phyloP scores from a whole-genome alignment of 139 green algal genomes.

The Bryopsis sp. region DNA sequence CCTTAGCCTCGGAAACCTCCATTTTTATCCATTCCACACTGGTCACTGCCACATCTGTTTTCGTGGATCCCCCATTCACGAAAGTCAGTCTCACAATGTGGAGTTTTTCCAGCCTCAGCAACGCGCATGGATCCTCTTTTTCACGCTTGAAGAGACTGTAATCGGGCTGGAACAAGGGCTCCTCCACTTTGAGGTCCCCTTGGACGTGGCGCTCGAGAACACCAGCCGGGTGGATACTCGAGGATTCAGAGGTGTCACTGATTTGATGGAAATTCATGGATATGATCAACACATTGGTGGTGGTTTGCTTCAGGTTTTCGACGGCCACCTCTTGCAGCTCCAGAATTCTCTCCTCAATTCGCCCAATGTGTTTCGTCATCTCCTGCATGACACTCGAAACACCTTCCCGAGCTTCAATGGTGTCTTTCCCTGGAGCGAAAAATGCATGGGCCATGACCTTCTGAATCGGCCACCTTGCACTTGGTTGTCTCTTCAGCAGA shows the following conservation, averaged over 20 bases:
- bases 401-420: neutral
- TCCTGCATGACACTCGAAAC: neutral
- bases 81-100: conserved; percentile 4
- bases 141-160: neutral
- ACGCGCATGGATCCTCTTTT: neutral
- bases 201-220: neutral
- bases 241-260: conserved; percentile 3
- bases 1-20: neutral
- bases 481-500: neutral
- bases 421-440: conserved; percentile 1
- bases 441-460: conserved; percentile 2
- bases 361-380: neutral
- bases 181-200: neutral
- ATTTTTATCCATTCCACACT: conserved; percentile 2
- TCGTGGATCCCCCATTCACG: neutral
- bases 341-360: neutral
- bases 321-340: neutral
- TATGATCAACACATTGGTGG: neutral
- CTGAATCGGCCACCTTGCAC: neutral
- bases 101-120: neutral
- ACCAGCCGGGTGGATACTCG: too few relatives aligned
- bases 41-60: neutral
- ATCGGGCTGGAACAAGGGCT: neutral
- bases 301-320: conserved; percentile 9
- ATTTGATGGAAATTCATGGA: conserved; percentile 11